Evolutionary conservation across 2,329 filamentous ascomycete genomes (phyloP).

Genomic region (Ophiosphaerella herpotricha): DNA sequence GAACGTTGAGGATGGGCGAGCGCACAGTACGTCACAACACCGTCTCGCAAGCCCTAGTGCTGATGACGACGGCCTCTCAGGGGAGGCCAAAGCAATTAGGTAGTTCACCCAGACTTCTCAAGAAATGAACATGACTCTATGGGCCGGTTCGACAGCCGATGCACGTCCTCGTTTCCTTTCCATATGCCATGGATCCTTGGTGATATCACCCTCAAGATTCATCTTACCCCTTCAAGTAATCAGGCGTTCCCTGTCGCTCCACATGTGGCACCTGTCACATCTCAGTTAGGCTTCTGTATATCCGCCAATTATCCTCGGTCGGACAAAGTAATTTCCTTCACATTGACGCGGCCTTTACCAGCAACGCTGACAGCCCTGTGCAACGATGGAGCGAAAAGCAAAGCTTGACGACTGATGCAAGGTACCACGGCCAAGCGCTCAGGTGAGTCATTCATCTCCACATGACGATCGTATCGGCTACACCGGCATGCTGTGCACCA

Average conservation of each 20-base stretch:
- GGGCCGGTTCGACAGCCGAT: neutral
- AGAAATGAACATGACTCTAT: neutral
- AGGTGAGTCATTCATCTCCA: neutral
- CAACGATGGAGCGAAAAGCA: neutral
- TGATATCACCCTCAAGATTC: neutral
- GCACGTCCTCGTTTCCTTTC: neutral
- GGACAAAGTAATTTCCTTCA: neutral
- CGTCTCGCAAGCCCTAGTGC: too few relatives aligned
- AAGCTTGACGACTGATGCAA: neutral
- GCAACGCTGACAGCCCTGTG: neutral
- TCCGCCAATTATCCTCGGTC: neutral
- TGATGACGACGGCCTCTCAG: neutral
- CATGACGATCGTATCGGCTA: neutral
- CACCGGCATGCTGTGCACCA: neutral
- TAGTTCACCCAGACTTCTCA: neutral
- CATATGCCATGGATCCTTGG: neutral
- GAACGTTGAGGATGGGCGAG: neutral
- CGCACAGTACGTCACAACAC: too few relatives aligned
- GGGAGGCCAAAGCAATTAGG: neutral
- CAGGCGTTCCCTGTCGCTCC: slow-evolving; percentile 17
- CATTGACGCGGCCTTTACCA: neutral
- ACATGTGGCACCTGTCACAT: slow-evolving; percentile 27
- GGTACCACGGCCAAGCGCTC: neutral
- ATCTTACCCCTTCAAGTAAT: slow-evolving; percentile 27
- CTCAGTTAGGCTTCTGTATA: slow-evolving; percentile 4